Conservation (phyloP, 2,329 filamentous ascomycete genomes). For the Aureobasidium mangrovei region DNA sequence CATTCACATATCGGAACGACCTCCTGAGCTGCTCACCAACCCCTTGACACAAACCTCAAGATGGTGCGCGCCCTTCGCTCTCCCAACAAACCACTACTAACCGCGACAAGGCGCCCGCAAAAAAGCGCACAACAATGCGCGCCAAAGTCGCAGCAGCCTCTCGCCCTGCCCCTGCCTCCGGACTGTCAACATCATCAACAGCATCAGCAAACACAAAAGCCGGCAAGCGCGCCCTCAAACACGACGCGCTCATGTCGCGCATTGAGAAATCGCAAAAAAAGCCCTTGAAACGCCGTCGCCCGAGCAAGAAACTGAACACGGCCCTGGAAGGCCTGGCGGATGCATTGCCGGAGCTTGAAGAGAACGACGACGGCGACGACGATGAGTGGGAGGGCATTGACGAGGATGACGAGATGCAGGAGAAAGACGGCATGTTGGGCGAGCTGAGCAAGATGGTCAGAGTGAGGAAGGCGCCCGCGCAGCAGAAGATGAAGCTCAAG, state of each 20-base stretch:
- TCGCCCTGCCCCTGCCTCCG: conserved; percentile 38
- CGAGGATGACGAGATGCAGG: conserved; percentile 18
- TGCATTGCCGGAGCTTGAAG: conserved; percentile 57
- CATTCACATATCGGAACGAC: no score
- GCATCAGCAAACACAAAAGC: conserved; percentile 66
- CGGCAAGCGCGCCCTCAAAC: conserved; percentile 76
- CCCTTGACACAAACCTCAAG: not conserved
- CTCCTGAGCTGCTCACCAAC: no score
- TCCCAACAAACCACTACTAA: not conserved
- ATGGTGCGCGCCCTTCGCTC: not conserved
- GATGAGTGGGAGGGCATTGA: conserved; percentile 30
- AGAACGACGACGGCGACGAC: conserved; percentile 41
- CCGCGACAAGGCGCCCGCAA: conserved; percentile 32
- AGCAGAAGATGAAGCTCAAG: conserved; percentile 62
- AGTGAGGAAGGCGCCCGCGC: conserved; percentile 23
- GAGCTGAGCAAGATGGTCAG: conserved; percentile 18
- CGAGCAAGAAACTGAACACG: conserved; percentile 68
- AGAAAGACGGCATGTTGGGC: conserved; percentile 5
- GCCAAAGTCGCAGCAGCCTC: conserved; percentile 41
- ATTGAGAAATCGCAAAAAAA: conserved; percentile 51
- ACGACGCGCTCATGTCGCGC: conserved; percentile 67
- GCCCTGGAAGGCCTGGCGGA: conserved; percentile 69
- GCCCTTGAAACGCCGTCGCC: conserved; percentile 49
- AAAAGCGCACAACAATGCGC: conserved; percentile 50
- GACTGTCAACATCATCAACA: conserved; percentile 37